Evolutionary conservation across 257 asterid species (phyloP).

Genomic region (Gynochthodes officinalis): DNA sequence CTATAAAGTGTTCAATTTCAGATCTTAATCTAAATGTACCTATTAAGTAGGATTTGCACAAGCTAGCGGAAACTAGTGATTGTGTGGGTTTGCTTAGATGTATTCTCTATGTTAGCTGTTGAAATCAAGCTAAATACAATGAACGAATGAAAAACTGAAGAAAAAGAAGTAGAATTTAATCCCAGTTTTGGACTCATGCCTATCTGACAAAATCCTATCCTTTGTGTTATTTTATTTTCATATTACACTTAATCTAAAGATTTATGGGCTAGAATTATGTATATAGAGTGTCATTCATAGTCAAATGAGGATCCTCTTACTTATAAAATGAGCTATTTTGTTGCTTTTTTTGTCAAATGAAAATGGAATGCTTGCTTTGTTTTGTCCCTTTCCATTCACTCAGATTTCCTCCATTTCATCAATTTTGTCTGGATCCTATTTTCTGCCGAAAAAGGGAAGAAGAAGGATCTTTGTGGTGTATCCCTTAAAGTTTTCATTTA

Average conservation of each 20-base stretch:
- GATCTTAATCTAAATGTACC: background rate
- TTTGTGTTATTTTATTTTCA: background rate
- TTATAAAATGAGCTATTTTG: background rate
- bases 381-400: background rate
- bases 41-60: background rate
- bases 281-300: background rate
- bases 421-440: background rate
- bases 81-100: background rate
- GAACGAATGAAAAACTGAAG: background rate
- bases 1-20: background rate
- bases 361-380: background rate
- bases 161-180: background rate
- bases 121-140: background rate
- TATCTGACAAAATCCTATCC: background rate
- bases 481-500: background rate
- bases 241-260: background rate
- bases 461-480: background rate
- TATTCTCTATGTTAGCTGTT: background rate
- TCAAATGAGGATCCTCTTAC: background rate
- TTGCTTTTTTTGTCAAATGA: background rate
- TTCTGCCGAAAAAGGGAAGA: background rate
- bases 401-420: background rate
- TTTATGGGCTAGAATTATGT: background rate
- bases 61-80: background rate
- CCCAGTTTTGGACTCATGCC: background rate